phyloP scores from a whole-genome alignment of 345 rosid genomes.

The Ailanthus altissimus region DNA sequence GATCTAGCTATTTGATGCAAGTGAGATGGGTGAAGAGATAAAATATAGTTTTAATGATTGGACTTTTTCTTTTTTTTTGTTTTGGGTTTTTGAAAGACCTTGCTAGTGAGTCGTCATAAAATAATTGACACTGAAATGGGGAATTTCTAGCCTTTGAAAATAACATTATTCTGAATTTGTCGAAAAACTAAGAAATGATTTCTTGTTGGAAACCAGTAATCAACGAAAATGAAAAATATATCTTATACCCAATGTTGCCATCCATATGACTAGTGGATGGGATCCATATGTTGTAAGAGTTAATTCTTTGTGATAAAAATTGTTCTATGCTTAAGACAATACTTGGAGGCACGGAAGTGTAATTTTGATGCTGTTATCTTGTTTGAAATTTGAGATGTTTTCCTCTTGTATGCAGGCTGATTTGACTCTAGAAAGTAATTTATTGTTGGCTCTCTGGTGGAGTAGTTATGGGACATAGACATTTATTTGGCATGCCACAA shows the following conservation, averaged over 20 bases:
- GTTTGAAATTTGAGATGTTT: constrained; percentile 13
- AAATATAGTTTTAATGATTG: background rate
- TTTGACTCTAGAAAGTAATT: constrained; percentile 24
- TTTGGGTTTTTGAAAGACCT: too few species aligned
- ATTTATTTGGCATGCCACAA: constrained; percentile 51
- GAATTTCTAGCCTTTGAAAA: background rate
- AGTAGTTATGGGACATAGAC: constrained; percentile 65
- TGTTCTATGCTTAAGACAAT: background rate
- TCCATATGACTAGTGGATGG: background rate
- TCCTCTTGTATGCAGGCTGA: constrained; percentile 43
- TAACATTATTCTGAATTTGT: background rate
- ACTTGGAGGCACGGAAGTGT: background rate
- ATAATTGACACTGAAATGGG: background rate
- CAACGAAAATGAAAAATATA: background rate
- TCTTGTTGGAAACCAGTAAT: background rate
- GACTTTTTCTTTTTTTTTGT: too few species aligned
- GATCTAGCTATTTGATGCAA: background rate
- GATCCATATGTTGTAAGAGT: background rate
- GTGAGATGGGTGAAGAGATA: background rate
- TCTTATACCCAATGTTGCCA: background rate
- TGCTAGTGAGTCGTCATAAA: background rate
- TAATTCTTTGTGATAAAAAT: constrained; percentile 16
- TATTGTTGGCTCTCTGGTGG: constrained; percentile 9
- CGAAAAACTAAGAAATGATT: background rate
- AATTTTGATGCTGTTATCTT: constrained; percentile 9